Conservation (phyloP, 495 filamentous ascomycete genomes). For the Aspergillus panamensis region DNA sequence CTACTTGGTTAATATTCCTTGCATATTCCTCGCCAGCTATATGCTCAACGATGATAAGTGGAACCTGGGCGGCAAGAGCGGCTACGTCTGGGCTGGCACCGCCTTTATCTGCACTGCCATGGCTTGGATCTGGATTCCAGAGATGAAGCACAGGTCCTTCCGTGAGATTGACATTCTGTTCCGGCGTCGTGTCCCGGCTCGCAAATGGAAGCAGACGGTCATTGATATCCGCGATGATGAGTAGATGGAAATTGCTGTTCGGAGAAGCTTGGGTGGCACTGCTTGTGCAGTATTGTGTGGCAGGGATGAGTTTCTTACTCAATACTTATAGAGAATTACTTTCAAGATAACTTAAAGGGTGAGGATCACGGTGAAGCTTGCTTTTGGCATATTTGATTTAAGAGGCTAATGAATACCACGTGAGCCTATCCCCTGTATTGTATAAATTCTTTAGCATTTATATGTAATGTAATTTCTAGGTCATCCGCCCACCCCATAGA, state of each 20-base stretch:
- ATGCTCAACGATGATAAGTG: constrained; percentile 70
- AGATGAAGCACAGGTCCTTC: constrained; percentile 51
- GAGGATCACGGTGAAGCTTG: too few relatives aligned
- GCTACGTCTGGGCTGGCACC: constrained; percentile 72
- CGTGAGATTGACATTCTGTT: constrained; percentile 54
- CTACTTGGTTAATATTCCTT: constrained; percentile 64
- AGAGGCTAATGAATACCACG: too few relatives aligned
- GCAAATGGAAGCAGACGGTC: constrained; percentile 51
- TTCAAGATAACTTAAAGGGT: too few relatives aligned
- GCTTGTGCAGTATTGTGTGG: too few relatives aligned
- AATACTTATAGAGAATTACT: too few relatives aligned
- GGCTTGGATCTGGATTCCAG: constrained; percentile 57
- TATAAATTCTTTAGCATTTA: too few relatives aligned
- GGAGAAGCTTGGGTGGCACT: too few relatives aligned
- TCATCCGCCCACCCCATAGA: too few relatives aligned
- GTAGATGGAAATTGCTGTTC: constrained; percentile 25
- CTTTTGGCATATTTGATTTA: too few relatives aligned
- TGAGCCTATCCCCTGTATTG: too few relatives aligned
- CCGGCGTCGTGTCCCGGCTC: constrained; percentile 50
- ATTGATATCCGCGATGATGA: constrained; percentile 52
- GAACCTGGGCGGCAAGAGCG: constrained; percentile 68
- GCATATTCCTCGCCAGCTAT: constrained; percentile 47
- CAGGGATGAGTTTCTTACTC: too few relatives aligned
- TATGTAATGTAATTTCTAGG: too few relatives aligned
- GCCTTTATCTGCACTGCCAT: constrained; percentile 62